phyloP scores from a whole-genome alignment of 352 stramenopile species.

The Globisporangium canariense region DNA sequence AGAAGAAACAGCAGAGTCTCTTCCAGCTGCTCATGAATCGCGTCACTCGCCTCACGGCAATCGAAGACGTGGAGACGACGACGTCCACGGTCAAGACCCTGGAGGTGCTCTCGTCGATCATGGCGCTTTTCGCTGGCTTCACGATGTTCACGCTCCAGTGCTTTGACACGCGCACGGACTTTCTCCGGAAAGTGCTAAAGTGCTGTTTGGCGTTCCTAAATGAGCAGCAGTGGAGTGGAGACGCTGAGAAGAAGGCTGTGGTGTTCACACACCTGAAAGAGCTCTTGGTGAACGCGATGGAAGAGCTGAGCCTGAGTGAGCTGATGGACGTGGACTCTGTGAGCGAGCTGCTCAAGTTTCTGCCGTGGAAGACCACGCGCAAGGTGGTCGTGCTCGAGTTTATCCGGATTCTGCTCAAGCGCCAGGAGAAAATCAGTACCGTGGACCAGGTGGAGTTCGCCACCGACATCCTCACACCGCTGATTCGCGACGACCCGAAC shows the following conservation, averaged over 20 bases:
- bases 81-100: slow-evolving; percentile 4
- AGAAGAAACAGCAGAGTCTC: slow-evolving; percentile 16
- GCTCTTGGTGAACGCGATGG: slow-evolving; percentile 19
- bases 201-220: slow-evolving; percentile 31
- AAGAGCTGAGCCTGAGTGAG: slow-evolving; percentile 30
- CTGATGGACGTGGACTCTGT: slow-evolving; percentile 37
- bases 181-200: slow-evolving; percentile 28
- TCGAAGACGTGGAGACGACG: neutral
- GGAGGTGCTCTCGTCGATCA: slow-evolving; percentile 19
- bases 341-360: slow-evolving; percentile 31
- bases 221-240: slow-evolving; percentile 9
- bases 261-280: slow-evolving; percentile 15
- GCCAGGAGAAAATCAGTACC: slow-evolving; percentile 30
- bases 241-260: slow-evolving; percentile 6
- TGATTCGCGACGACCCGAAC: slow-evolving; percentile 84
- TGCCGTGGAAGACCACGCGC: slow-evolving; percentile 54
- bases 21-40: slow-evolving; percentile 20
- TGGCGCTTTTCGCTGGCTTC: slow-evolving; percentile 51
- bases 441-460: slow-evolving; percentile 52
- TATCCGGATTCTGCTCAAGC: slow-evolving; percentile 40
- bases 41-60: slow-evolving; percentile 10
- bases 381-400: slow-evolving; percentile 53
- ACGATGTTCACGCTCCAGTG: slow-evolving; percentile 47
- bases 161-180: slow-evolving; percentile 21
- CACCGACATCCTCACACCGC: slow-evolving; percentile 80